phyloP scores from a whole-genome alignment of 1,284 basidiomycete species.

The Phaffia rhodozyma region DNA sequence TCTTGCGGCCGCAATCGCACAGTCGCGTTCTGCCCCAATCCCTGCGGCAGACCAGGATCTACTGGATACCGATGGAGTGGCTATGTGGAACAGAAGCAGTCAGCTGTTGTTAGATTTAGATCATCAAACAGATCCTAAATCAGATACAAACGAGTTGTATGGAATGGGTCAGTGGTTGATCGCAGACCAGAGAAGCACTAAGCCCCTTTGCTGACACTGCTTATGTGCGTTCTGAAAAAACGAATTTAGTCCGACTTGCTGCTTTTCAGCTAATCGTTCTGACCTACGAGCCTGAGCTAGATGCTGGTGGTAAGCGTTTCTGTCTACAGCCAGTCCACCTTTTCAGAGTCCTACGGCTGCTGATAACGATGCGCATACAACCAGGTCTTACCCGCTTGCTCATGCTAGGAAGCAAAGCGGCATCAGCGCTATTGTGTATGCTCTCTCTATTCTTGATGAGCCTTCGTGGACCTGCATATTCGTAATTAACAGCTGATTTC shows the following conservation, averaged over 20 bases:
- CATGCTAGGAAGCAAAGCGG: slow-evolving; percentile 7
- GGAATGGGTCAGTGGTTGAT: neutral
- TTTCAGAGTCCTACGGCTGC: too few relatives aligned
- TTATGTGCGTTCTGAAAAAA: neutral
- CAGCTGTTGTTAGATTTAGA: neutral
- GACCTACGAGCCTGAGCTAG: neutral
- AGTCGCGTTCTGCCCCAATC: too few relatives aligned
- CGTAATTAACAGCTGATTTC: neutral
- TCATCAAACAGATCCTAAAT: neutral
- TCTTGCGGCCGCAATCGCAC: too few relatives aligned
- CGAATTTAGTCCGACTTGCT: neutral
- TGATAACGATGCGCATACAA: too few relatives aligned
- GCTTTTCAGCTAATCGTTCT: slow-evolving; percentile 7
- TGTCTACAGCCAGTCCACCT: too few relatives aligned
- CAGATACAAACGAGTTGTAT: neutral
- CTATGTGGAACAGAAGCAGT: slow-evolving; percentile 13
- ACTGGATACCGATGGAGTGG: slow-evolving; percentile 11
- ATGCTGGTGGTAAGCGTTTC: neutral
- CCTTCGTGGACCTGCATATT: neutral
- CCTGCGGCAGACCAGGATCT: neutral
- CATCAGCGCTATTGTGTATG: slow-evolving; percentile 4
- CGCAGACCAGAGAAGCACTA: neutral
- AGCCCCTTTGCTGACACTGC: neutral
- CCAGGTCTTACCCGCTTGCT: slow-evolving; percentile 6
- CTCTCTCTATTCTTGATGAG: neutral